Conservation (phyloP, 1,139 yeast species). For the Ashbya aceris region DNA sequence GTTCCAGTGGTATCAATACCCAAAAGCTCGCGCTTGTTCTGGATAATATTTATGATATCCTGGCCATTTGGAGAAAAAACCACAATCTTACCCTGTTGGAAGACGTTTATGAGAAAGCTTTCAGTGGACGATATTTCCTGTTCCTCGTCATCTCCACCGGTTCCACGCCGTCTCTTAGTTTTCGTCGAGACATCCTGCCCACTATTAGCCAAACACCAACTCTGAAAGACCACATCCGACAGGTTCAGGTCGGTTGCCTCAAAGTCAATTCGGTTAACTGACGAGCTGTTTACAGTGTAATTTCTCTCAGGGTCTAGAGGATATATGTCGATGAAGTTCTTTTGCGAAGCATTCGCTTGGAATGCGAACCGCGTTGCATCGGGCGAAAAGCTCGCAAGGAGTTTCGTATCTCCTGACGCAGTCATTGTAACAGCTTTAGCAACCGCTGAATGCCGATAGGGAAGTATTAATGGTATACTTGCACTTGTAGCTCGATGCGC, state of each 20-base stretch:
- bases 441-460: too few species aligned
- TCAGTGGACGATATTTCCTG: slow-evolving; percentile 9
- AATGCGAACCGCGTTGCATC: slow-evolving; percentile 27
- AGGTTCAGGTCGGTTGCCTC: slow-evolving; percentile 24
- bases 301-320: slow-evolving; percentile 23
- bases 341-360: slow-evolving; percentile 24
- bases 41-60: slow-evolving; percentile 28
- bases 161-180: slow-evolving; percentile 18
- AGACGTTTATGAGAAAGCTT: slow-evolving; percentile 23
- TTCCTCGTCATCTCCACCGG: slow-evolving; percentile 5
- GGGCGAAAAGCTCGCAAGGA: slow-evolving; percentile 26
- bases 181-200: slow-evolving; percentile 7
- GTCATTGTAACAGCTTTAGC: not conserved
- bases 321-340: slow-evolving; percentile 25
- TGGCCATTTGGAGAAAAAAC: slow-evolving; percentile 27
- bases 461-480: too few species aligned
- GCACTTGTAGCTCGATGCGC: too few species aligned
- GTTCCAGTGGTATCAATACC: slow-evolving; percentile 20
- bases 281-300: slow-evolving; percentile 24
- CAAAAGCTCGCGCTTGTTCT: slow-evolving; percentile 23
- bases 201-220: slow-evolving; percentile 22
- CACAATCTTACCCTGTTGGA: slow-evolving; percentile 25
- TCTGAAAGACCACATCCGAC: slow-evolving; percentile 19
- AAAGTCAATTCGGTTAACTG: slow-evolving; percentile 25
- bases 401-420: slow-evolving; percentile 8